Percentiles rank a stretch among this genome's conserved stretches.
Conservation (phyloP, 108 stramenopile genomes). For the Cyclotella kingstonii region DNA sequence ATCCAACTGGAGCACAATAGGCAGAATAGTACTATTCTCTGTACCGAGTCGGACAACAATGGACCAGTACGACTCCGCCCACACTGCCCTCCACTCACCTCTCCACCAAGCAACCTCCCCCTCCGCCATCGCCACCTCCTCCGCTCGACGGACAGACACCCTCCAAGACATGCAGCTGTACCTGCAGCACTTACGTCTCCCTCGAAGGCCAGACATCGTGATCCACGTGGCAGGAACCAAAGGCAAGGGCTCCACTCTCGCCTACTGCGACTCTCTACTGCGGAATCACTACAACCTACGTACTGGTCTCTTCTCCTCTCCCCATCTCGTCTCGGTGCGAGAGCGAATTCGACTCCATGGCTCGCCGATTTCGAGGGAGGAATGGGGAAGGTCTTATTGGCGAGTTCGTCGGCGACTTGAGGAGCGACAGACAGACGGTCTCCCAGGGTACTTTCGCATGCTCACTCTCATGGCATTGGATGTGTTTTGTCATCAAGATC, state of each 20-base stretch:
- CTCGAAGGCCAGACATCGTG: conserved; percentile 21
- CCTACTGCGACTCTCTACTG: conserved; percentile 73
- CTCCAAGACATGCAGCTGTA: conserved; percentile 66
- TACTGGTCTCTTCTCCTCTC: conserved; percentile 89
- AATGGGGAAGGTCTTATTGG: conserved; percentile 31
- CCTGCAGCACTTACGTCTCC: conserved; percentile 46
- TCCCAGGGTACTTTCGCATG: conserved; percentile 92
- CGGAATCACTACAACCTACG: conserved; percentile 49
- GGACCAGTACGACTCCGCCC: conserved; percentile 61
- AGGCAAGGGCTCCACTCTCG: conserved; percentile 92
- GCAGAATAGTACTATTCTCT: no score
- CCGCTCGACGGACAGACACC: conserved; percentile 52
- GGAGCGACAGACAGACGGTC: background rate
- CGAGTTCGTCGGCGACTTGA: conserved; percentile 11
- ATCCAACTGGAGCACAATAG: no score
- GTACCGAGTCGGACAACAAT: no score
- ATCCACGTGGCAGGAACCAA: conserved; percentile 95
- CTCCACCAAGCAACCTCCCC: conserved; percentile 59
- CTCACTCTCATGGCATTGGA: conserved; percentile 81
- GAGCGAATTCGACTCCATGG: conserved; percentile 90
- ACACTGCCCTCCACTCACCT: conserved; percentile 59
- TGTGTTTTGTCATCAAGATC: conserved; percentile 48
- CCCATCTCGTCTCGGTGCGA: conserved; percentile 82
- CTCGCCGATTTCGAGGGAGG: conserved; percentile 59
- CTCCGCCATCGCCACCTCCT: conserved; percentile 44